phyloP scores from a whole-genome alignment of 1,284 basidiomycete species.

The Anthracocystis walkeri region DNA sequence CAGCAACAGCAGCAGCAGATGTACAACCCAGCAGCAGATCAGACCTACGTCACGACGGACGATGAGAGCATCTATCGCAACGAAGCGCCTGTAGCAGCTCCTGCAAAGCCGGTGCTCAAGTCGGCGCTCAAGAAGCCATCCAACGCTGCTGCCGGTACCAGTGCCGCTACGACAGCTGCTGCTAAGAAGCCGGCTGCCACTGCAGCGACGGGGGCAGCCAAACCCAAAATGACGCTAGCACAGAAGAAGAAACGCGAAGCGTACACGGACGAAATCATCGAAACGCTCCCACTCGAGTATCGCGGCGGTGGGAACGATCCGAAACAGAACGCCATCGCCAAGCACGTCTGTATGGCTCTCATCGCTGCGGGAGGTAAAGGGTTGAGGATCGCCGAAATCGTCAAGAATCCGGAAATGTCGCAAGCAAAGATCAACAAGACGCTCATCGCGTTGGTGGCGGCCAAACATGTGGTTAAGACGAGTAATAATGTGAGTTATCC shows the following conservation, averaged over 20 bases:
- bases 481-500: conserved; percentile 70
- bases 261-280: conserved; percentile 74
- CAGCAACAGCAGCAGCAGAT: conserved; percentile 18
- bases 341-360: conserved; percentile 62
- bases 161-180: conserved; percentile 21
- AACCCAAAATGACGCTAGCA: conserved; percentile 79
- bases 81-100: conserved; percentile 28
- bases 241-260: conserved; percentile 77
- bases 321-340: conserved; percentile 58
- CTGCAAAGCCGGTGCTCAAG: conserved; percentile 36
- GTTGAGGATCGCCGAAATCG: conserved; percentile 76
- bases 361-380: conserved; percentile 57
- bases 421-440: conserved; percentile 93
- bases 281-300: conserved; percentile 87
- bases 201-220: conserved; percentile 64
- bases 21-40: conserved; percentile 49
- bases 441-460: conserved; percentile 86
- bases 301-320: conserved; percentile 80
- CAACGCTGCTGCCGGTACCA: conserved; percentile 14
- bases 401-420: conserved; percentile 82
- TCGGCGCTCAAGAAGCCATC: conserved; percentile 48
- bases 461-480: conserved; percentile 83
- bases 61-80: conserved; percentile 52
- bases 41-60: conserved; percentile 66
- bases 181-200: conserved; percentile 14